phyloP scores from a whole-genome alignment of 2,329 filamentous ascomycete species.

The Exophiala viscosa region DNA sequence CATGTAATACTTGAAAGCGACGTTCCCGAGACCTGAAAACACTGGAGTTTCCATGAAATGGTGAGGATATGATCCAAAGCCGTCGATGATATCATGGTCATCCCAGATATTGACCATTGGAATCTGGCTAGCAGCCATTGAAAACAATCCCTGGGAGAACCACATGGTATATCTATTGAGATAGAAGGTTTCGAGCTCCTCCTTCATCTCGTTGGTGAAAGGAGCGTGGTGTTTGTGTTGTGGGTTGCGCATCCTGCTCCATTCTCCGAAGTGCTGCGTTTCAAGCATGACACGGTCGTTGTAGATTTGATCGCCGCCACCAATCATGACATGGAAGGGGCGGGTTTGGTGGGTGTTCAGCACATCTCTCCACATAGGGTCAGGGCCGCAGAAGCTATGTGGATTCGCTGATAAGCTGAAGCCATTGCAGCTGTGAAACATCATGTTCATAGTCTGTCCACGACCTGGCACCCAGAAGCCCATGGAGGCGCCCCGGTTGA shows the following conservation, averaged over 20 bases:
- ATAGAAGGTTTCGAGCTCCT: constrained; percentile 85
- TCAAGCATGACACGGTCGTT: constrained; percentile 80
- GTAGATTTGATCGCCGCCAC: constrained; percentile 95
- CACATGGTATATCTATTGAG: constrained; percentile 84
- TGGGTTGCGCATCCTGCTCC: constrained; percentile 77
- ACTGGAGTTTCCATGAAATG: constrained; percentile 88
- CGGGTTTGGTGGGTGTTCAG: constrained; percentile 84
- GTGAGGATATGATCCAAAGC: constrained; percentile 88
- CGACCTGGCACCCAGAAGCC: constrained; percentile 92
- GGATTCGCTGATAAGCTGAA: constrained; percentile 79
- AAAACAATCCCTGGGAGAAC: constrained; percentile 94
- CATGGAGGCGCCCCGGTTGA: constrained; percentile 83
- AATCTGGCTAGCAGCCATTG: constrained; percentile 89
- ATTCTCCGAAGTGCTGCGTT: constrained; percentile 73
- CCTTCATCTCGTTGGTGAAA: constrained; percentile 77
- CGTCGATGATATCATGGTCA: constrained; percentile 88
- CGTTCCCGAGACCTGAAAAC: constrained; percentile 80
- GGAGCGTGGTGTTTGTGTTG: constrained; percentile 73
- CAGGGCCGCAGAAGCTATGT: constrained; percentile 80
- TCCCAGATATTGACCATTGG: constrained; percentile 99
- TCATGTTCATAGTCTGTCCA: constrained; percentile 90
- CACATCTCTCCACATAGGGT: constrained; percentile 95
- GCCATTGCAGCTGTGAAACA: constrained; percentile 98
- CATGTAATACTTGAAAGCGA: constrained; percentile 98
- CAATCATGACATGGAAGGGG: constrained; percentile 97